Evolutionary conservation across 805 yeast genomes (phyloP), one percentile per base, ranked within the genome.

Genomic region (Lipomyces sp.): DNA sequence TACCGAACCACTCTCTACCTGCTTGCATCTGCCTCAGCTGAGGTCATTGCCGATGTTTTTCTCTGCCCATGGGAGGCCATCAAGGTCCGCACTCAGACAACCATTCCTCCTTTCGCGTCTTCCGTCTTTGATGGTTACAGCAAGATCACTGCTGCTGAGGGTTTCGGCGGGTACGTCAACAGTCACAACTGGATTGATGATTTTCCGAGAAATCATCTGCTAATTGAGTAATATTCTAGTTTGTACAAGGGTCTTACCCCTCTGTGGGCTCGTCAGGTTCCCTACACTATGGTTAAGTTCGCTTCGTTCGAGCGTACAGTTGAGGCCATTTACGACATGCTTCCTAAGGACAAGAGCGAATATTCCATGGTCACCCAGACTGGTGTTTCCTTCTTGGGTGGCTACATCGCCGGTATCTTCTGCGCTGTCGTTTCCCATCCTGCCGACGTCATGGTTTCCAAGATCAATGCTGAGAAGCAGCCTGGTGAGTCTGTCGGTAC

Each of bases 391-490:
- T 95, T 94, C 81, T 82, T 87, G 58, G 97, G 97, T 78, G 98
- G 99, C 77, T 94, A 94, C 81, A 85, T 94, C 76, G 99, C 98
- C 10, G 99, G 98, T 87, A 88, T 95, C 64, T 86, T 93, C 81
- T 94, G 98, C 83, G 98, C 99, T 6, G 81, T 90, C 61, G 95
- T 93, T 18, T 93, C 98, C 34, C 98, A 95, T 78, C 99, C 99
- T 29, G 98, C 98, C n/a, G 99, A 94, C 79, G 98, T 94, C 42
- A 88, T 95, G 97, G 98, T 94, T 33, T 90, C 97, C 59, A 90
- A 92, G 84, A 86, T 95, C 75, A 93, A 91, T 77, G 84, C 89
- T 67, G 92, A 87, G 73, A 86, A 85, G 74, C 79, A 78, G 76
- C 83, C 87, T 42, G 83, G 82, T 59, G 97, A 92, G 80, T 75